Conservation (phyloP, 2,329 filamentous ascomycete genomes). For the Dendryphion nanum region DNA sequence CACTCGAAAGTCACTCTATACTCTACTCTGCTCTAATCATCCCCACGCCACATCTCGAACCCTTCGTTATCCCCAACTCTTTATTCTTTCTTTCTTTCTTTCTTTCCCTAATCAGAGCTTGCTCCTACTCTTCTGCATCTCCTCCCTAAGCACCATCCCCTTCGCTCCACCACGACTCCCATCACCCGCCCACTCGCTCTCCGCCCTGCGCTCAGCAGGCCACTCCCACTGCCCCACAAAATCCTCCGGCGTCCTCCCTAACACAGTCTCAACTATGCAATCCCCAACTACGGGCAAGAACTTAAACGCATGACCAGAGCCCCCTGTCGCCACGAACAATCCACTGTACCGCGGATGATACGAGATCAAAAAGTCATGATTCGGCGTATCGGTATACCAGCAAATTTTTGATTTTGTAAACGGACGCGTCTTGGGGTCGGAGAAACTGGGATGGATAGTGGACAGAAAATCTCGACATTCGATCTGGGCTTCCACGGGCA, state of each 20-base stretch:
- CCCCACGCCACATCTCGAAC: too few species aligned
- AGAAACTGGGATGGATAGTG: conserved; percentile 28
- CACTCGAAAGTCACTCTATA: too few species aligned
- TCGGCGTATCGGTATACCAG: conserved; percentile 58
- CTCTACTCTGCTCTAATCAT: too few species aligned
- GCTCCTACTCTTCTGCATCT: conserved; percentile 35
- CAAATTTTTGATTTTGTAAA: conserved; percentile 51
- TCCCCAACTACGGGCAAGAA: conserved; percentile 60
- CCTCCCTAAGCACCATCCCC: conserved; percentile 40
- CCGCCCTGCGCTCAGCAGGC: conserved; percentile 40
- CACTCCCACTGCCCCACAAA: conserved; percentile 64
- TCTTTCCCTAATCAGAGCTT: too few species aligned
- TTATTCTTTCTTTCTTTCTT: conserved; percentile 1
- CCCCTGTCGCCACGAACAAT: conserved; percentile 60
- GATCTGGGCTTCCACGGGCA: conserved; percentile 33
- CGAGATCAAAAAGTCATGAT: conserved; percentile 56
- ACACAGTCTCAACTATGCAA: conserved; percentile 53
- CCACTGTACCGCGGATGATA: conserved; percentile 51
- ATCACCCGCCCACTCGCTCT: conserved; percentile 38
- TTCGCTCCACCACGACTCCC: conserved; percentile 38
- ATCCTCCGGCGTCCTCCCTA: conserved; percentile 41
- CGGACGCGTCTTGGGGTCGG: conserved; percentile 27
- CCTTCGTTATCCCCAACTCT: neutral
- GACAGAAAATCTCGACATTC: conserved; percentile 32
- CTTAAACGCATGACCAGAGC: conserved; percentile 63